These are phyloP conservation scores for Coniochaeta prunicola DNA, from an alignment of 2,329 filamentous ascomycete genomes.

Conservation along the genomic window DNA sequence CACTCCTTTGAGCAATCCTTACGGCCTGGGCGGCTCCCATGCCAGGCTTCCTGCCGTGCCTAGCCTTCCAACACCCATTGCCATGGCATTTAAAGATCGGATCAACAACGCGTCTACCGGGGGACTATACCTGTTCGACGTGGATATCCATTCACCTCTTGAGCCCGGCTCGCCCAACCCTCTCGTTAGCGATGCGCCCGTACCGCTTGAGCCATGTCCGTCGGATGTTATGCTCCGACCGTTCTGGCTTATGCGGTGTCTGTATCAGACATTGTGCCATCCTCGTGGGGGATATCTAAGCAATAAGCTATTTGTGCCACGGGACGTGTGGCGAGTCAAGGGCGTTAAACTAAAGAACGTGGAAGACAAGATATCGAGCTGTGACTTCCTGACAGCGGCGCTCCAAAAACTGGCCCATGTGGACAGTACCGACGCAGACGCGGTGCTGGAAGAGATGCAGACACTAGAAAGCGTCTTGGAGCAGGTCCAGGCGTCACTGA, in stretches of 20 bases:
- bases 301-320: slow-evolving; percentile 82
- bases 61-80: slow-evolving; percentile 60
- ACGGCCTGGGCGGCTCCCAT: slow-evolving; percentile 33
- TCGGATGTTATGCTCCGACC: slow-evolving; percentile 83
- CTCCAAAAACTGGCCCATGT: slow-evolving; percentile 76
- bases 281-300: slow-evolving; percentile 89
- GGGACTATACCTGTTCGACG: slow-evolving; percentile 77
- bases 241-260: slow-evolving; percentile 94
- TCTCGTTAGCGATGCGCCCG: slow-evolving; percentile 57
- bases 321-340: slow-evolving; percentile 89
- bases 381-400: slow-evolving; percentile 84
- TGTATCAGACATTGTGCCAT: slow-evolving; percentile 88
- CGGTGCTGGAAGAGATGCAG: slow-evolving; percentile 91
- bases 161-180: slow-evolving; percentile 60
- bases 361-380: slow-evolving; percentile 90
- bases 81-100: slow-evolving; percentile 53
- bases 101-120: slow-evolving; percentile 52
- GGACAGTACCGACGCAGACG: slow-evolving; percentile 85
- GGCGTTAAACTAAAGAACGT: slow-evolving; percentile 86
- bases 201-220: slow-evolving; percentile 84
- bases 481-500: slow-evolving; percentile 67
- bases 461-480: slow-evolving; percentile 78
- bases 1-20: slow-evolving; percentile 66
- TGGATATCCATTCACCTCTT: slow-evolving; percentile 63
- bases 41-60: slow-evolving; percentile 50